Evolutionary conservation across 192 early-diverging fungal species (phyloP).

Genomic region (Oehlia diaphana): DNA sequence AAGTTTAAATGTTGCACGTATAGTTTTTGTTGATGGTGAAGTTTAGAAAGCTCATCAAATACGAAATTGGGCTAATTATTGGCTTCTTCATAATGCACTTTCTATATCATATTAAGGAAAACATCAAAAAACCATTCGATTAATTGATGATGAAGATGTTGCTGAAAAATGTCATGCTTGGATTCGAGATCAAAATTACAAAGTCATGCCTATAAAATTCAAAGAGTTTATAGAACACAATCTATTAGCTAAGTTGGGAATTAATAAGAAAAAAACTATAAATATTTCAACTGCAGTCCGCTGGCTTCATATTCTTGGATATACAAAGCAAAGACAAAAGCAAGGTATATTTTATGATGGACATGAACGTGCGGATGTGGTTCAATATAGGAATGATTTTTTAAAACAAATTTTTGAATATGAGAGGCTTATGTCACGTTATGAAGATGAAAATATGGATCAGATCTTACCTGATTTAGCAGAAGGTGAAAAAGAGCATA

Average conservation of each 20-base stretch:
- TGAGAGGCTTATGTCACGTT: not conserved
- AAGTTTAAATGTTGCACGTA: not conserved
- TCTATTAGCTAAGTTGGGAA: not conserved
- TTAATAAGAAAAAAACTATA: no score
- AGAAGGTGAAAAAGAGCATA: not conserved
- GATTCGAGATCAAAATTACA: not conserved
- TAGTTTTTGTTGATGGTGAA: not conserved
- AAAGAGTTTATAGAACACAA: not conserved
- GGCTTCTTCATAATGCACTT: not conserved
- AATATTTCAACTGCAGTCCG: no score
- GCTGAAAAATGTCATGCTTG: not conserved
- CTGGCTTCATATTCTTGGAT: no score
- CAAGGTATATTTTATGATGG: not conserved
- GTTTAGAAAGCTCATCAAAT: not conserved
- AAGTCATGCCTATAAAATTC: not conserved
- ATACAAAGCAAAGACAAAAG: not conserved
- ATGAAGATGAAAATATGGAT: constrained; percentile 3
- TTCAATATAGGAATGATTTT: not conserved
- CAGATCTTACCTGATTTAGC: not conserved
- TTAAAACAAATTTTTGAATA: not conserved
- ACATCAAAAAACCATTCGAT: not conserved
- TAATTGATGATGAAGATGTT: constrained; percentile 11
- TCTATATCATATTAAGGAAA: not conserved
- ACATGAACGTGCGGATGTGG: not conserved
- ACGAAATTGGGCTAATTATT: not conserved